phyloP scores from a whole-genome alignment of 129 eudicot species.

The Heracleum sosnowskyi region DNA sequence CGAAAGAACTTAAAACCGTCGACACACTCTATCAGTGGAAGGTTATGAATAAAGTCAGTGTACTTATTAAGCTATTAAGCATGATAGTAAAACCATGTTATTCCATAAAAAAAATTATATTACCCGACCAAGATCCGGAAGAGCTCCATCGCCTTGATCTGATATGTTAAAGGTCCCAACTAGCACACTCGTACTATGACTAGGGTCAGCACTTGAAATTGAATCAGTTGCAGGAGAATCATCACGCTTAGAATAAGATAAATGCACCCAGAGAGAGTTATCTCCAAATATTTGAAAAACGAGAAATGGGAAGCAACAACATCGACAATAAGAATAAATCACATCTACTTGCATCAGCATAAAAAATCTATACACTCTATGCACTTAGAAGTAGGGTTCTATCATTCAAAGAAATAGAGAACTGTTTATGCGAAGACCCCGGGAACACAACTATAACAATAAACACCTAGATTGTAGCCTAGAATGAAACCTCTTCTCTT shows the following conservation, averaged over 20 bases:
- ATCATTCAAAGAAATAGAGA: background rate
- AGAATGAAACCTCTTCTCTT: background rate
- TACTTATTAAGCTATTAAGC: background rate
- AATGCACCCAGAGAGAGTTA: background rate
- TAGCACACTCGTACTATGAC: conserved; percentile 52
- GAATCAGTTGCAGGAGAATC: conserved; percentile 55
- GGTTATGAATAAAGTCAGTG: conserved; percentile 9
- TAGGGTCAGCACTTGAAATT: conserved; percentile 35
- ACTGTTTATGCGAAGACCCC: too few relatives aligned
- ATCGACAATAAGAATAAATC: too few relatives aligned
- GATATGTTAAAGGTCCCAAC: conserved; percentile 76
- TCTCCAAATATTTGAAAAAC: background rate
- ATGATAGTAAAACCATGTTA: background rate
- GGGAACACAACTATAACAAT: too few relatives aligned
- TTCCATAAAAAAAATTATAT: conserved; percentile 11
- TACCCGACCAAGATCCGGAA: conserved; percentile 82
- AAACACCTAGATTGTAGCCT: background rate
- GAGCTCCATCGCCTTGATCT: conserved; percentile 71
- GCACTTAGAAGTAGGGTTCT: background rate
- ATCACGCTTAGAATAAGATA: background rate
- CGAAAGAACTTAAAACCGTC: conserved; percentile 74
- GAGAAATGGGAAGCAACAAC: background rate
- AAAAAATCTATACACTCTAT: too few relatives aligned
- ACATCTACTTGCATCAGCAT: too few relatives aligned
- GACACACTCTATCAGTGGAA: conserved; percentile 61